Evolutionary conservation across 2,329 filamentous ascomycete species (phyloP).

Genomic region (Stagonosporopsis rhizophila): DNA sequence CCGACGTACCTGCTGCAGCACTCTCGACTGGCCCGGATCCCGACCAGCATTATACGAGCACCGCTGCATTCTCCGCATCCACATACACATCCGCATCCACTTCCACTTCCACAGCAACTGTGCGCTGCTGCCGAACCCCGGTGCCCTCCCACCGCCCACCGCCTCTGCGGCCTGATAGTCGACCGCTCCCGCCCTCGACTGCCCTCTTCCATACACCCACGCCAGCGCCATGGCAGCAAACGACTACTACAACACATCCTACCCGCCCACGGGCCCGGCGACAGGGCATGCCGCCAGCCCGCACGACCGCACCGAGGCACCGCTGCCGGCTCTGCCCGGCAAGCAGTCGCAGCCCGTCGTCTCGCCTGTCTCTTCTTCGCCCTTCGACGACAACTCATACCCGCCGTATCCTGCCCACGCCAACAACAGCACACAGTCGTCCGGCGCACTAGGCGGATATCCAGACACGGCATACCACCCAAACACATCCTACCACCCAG

Average conservation of each 20-base stretch:
- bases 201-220: constrained; percentile 1
- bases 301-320: constrained; percentile 50
- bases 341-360: constrained; percentile 28
- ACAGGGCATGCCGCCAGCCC: constrained; percentile 22
- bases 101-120: neutral
- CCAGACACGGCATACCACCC: constrained; percentile 64
- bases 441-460: constrained; percentile 62
- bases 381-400: constrained; percentile 55
- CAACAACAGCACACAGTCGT: constrained; percentile 32
- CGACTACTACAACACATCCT: constrained; percentile 66
- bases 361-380: constrained; percentile 40
- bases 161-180: constrained; percentile 8
- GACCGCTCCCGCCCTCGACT: neutral
- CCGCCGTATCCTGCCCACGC: constrained; percentile 51
- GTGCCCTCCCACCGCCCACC: constrained; percentile 2
- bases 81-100: too few relatives aligned
- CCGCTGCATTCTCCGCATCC: neutral
- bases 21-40: neutral
- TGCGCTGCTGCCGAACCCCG: constrained; percentile 1
- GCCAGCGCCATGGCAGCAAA: constrained; percentile 53
- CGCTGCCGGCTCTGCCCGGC: constrained; percentile 44
- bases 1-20: neutral
- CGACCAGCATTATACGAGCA: constrained; percentile 6
- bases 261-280: constrained; percentile 40
- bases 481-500: constrained; percentile 49